These are phyloP conservation scores for Citrus inodora DNA, from an alignment of 345 rosid genomes.

Conservation along the genomic window DNA sequence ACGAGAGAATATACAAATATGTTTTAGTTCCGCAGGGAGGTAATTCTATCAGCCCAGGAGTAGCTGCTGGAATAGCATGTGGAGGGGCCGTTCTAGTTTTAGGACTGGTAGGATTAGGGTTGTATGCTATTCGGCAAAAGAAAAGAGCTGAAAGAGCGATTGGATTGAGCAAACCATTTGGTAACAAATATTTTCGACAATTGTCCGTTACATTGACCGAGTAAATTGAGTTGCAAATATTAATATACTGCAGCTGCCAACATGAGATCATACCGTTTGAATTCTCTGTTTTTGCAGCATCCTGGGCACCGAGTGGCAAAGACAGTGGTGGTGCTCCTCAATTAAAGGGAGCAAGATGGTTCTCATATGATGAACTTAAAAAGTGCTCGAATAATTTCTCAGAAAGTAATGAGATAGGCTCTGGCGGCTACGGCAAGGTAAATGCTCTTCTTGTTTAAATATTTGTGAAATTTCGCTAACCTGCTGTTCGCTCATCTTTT, in stretches of 20 bases:
- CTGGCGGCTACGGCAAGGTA: conserved; percentile 96
- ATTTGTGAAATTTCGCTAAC: background rate
- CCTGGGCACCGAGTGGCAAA: conserved; percentile 88
- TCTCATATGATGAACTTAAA: conserved; percentile 88
- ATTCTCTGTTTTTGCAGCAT: conserved; percentile 44
- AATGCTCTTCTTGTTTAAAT: background rate
- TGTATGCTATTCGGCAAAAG: conserved; percentile 86
- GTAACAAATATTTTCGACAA: conserved; percentile 34
- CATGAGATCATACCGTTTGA: background rate
- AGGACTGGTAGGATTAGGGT: conserved; percentile 60
- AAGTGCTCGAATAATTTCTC: conserved; percentile 74
- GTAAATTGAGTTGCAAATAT: background rate
- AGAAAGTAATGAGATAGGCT: conserved; percentile 71
- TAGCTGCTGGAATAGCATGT: conserved; percentile 43
- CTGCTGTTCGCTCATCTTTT: background rate
- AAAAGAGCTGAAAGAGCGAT: conserved; percentile 95
- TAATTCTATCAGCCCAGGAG: conserved; percentile 39
- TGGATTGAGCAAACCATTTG: conserved; percentile 78
- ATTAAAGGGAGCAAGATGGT: conserved; percentile 95
- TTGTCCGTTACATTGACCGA: background rate
- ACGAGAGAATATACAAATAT: background rate
- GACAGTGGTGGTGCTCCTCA: conserved; percentile 88
- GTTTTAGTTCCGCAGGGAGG: conserved; percentile 46
- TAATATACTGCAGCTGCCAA: background rate
- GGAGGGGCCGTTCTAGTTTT: conserved; percentile 51